phyloP scores from a whole-genome alignment of 1,139 yeast genomes.

The Candida frijolesensis region DNA sequence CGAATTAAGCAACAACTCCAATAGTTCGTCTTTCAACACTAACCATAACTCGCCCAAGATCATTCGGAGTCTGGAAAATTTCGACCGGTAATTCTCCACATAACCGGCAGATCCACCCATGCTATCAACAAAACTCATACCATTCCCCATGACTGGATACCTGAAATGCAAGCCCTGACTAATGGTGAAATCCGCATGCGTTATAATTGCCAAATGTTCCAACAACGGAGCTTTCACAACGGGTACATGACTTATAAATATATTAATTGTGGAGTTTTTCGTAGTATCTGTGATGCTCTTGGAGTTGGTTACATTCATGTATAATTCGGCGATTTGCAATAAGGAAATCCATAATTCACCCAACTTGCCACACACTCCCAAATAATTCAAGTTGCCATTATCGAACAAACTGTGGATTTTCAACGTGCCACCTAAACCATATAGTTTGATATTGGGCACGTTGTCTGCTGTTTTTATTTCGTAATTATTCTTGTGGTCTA shows the following conservation, averaged over 20 bases:
- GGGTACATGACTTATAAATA: conserved; percentile 70
- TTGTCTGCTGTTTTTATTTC: conserved; percentile 41
- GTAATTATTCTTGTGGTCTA: conserved; percentile 58
- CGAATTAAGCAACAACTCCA: conserved; percentile 28
- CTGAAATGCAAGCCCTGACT: conserved; percentile 74
- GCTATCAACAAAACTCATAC: conserved; percentile 60
- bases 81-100: conserved; percentile 62
- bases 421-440: conserved; percentile 75
- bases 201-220: conserved; percentile 66
- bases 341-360: conserved; percentile 79
- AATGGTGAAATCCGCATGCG: conserved; percentile 72
- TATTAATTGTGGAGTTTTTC: conserved; percentile 47
- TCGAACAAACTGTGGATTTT: conserved; percentile 71
- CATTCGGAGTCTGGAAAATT: conserved; percentile 62
- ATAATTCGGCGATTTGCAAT: conserved; percentile 65
- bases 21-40: conserved; percentile 56
- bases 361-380: conserved; percentile 52
- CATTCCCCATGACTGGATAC: conserved; percentile 73
- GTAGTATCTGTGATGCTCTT: conserved; percentile 6
- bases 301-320: conserved; percentile 19
- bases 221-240: conserved; percentile 65
- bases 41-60: conserved; percentile 69
- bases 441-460: conserved; percentile 50
- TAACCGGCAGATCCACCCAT: conserved; percentile 16
- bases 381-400: conserved; percentile 48